phyloP scores from a whole-genome alignment of 148 eudicot genomes.

The Persicaria maculosa region DNA sequence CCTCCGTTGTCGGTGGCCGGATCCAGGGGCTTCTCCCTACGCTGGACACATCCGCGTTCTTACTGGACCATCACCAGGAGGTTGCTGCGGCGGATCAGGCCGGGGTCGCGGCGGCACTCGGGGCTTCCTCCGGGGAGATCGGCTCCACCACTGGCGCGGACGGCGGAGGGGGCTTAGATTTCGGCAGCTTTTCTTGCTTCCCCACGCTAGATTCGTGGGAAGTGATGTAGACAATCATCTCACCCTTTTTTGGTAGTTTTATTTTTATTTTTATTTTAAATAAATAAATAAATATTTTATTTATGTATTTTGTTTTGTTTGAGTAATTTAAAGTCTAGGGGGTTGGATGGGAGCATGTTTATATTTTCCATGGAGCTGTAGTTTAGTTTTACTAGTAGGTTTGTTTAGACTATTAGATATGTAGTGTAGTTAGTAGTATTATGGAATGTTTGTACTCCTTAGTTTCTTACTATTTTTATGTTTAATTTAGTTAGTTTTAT shows the following conservation, averaged over 20 bases:
- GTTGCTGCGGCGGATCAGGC: background rate
- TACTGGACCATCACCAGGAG: conserved; percentile 8
- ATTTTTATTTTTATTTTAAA: background rate
- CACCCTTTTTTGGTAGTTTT: background rate
- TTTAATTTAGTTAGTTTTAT: too few relatives aligned
- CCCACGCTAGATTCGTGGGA: conserved; percentile 12
- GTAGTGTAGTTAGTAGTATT: too few relatives aligned
- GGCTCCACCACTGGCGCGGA: background rate
- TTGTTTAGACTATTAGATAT: too few relatives aligned
- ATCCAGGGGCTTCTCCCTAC: conserved; percentile 14
- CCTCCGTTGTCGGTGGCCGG: background rate
- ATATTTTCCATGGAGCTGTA: too few relatives aligned
- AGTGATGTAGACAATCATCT: conserved; percentile 11
- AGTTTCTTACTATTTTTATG: too few relatives aligned
- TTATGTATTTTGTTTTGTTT: too few relatives aligned
- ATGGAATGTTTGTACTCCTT: too few relatives aligned
- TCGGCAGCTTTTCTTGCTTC: conserved; percentile 9
- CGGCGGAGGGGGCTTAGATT: background rate
- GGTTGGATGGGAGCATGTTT: too few relatives aligned
- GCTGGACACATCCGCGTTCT: conserved; percentile 5
- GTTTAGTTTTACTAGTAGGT: too few relatives aligned
- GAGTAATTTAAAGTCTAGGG: too few relatives aligned
- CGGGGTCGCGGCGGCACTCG: background rate
- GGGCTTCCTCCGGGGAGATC: background rate
- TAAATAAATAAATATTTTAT: too few relatives aligned